These are phyloP conservation scores for Apium graveolens DNA, from an alignment of 129 eudicot genomes.

Conservation along the genomic window DNA sequence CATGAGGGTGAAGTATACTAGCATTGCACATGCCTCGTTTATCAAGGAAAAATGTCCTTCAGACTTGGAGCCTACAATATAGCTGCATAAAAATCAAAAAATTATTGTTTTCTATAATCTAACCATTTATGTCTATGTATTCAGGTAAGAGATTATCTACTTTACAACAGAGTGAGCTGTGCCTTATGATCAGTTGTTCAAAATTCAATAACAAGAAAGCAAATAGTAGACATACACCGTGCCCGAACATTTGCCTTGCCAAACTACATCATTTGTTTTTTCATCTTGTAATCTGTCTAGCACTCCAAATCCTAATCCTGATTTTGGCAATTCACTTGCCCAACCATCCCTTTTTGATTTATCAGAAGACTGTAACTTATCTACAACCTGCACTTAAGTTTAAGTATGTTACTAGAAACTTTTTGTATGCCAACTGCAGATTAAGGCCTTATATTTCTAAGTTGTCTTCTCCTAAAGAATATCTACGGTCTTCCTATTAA, in stretches of 20 bases:
- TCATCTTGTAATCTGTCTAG: constrained; percentile 56
- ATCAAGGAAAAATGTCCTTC: constrained; percentile 95
- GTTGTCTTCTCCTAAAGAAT: not conserved
- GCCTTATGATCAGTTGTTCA: not conserved
- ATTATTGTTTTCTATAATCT: not conserved
- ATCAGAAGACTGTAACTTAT: constrained; percentile 74
- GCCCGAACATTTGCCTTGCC: constrained; percentile 99
- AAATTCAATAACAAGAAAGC: not conserved
- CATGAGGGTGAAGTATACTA: constrained; percentile 28
- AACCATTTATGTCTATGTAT: not conserved
- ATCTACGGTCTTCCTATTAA: not conserved
- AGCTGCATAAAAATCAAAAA: constrained; percentile 40
- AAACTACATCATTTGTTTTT: constrained; percentile 71
- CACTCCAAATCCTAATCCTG: constrained; percentile 60
- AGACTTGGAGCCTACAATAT: constrained; percentile 86
- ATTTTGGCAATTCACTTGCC: constrained; percentile 65
- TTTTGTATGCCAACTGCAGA: not conserved
- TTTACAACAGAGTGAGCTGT: not conserved
- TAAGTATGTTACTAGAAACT: not conserved
- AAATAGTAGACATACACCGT: constrained; percentile 72
- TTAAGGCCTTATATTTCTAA: not conserved
- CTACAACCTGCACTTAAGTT: constrained; percentile 55
- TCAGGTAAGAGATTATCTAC: not conserved
- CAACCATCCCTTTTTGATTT: constrained; percentile 75
- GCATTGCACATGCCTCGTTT: constrained; percentile 98